phyloP scores from a whole-genome alignment of 1,284 basidiomycete genomes.

The Trichosporon sp. region DNA sequence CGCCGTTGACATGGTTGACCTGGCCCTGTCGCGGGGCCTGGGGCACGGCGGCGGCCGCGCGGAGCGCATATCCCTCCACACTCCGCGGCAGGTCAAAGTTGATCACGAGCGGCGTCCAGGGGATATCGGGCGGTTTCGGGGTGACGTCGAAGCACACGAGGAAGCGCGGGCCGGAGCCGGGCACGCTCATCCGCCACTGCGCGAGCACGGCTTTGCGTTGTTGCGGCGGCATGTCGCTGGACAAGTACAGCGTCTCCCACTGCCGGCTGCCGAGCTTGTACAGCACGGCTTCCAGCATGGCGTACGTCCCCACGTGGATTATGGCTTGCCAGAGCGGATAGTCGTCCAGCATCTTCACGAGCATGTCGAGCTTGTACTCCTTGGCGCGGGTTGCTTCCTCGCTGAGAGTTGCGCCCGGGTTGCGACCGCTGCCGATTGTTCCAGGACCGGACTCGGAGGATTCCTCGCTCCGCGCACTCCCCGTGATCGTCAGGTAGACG shows the following conservation, averaged over 20 bases:
- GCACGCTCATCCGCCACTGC: constrained; percentile 60
- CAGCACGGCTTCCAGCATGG: constrained; percentile 78
- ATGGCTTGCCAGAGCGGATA: constrained; percentile 70
- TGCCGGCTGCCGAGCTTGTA: constrained; percentile 87
- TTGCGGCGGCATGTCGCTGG: constrained; percentile 72
- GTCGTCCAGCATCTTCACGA: constrained; percentile 90
- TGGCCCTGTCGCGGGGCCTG: constrained; percentile 55
- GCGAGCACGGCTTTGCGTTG: constrained; percentile 61
- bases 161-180: constrained; percentile 60
- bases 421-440: constrained; percentile 83
- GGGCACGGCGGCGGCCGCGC: constrained; percentile 54
- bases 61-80: constrained; percentile 90
- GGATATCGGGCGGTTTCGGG: constrained; percentile 82
- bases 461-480: constrained; percentile 70
- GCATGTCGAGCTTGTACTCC: constrained; percentile 96
- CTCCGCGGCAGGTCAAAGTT: constrained; percentile 94
- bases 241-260: constrained; percentile 79
- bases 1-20: constrained; percentile 62
- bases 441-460: constrained; percentile 68
- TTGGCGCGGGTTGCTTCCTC: constrained; percentile 84
- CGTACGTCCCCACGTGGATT: constrained; percentile 85
- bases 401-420: constrained; percentile 58
- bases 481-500: constrained; percentile 86
- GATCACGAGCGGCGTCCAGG: constrained; percentile 85
- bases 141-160: constrained; percentile 89